These are phyloP conservation scores for Colletotrichum sp. DNA, from an alignment of 2,329 filamentous ascomycete genomes.

Conservation along the genomic window DNA sequence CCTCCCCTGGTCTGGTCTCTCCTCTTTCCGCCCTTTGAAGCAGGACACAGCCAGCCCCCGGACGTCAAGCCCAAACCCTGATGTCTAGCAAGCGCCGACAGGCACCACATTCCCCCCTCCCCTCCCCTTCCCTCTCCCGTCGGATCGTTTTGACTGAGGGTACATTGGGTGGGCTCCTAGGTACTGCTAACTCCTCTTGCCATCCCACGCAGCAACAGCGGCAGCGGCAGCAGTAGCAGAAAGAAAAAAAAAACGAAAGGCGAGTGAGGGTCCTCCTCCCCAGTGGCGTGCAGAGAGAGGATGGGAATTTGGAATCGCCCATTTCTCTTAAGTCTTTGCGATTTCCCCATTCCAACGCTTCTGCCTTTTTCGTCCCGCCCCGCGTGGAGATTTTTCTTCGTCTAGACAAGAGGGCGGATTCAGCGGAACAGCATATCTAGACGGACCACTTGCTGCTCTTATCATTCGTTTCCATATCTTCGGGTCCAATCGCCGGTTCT, in stretches of 20 bases:
- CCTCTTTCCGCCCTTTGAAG: not conserved
- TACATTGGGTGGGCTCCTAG: not conserved
- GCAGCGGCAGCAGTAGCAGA: not conserved
- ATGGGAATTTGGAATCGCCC: constrained; percentile 15
- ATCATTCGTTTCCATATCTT: not conserved
- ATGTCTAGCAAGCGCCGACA: not conserved
- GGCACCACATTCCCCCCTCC: not conserved
- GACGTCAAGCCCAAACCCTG: not conserved
- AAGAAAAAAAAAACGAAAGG: not conserved
- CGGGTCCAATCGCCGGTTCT: not conserved
- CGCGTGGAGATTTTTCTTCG: not conserved
- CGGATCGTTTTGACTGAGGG: not conserved
- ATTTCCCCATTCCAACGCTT: not conserved
- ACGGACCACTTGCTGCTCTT: not conserved
- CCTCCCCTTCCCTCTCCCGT: not conserved
- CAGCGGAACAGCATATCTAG: not conserved
- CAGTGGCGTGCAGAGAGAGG: not conserved
- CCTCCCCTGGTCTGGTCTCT: not conserved
- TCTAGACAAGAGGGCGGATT: not conserved
- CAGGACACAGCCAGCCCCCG: not conserved
- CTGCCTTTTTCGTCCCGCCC: not conserved
- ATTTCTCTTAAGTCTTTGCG: not conserved
- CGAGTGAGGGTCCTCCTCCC: not conserved
- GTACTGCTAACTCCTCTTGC: not conserved
- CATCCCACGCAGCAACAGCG: not conserved